A percentile compares a stretch with the other conserved stretches of the same genome.
Evolutionary conservation across 441 rosid species (phyloP).

Genomic region (Populus trichocarpa): DNA sequence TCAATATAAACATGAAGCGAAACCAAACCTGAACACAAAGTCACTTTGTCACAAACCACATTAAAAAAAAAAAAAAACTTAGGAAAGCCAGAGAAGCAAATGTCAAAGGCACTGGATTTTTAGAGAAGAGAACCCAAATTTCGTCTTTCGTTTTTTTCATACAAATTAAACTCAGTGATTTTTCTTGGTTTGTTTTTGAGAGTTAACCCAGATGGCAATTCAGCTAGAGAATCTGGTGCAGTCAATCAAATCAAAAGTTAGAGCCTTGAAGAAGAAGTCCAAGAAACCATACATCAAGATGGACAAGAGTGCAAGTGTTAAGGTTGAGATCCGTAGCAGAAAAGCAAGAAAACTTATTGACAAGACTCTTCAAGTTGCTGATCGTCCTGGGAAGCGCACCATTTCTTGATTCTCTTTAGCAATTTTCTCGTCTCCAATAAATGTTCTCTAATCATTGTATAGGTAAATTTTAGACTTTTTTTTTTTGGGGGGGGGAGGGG

Average conservation of each 20-base stretch:
- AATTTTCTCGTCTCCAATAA: background rate
- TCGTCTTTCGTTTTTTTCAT: background rate
- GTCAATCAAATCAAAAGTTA: slow-evolving; percentile 84
- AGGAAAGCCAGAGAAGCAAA: background rate
- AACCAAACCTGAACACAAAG: background rate
- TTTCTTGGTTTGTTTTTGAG: background rate
- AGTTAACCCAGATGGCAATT: slow-evolving; percentile 41
- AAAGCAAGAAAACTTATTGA: slow-evolving; percentile 75
- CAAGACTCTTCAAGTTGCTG: slow-evolving; percentile 79
- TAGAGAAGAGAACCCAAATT: background rate
- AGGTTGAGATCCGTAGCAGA: slow-evolving; percentile 86
- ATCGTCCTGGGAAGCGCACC: slow-evolving; percentile 62
- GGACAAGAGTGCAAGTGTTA: slow-evolving; percentile 91
- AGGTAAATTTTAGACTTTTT: background rate
- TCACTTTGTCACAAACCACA: background rate
- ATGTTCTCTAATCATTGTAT: background rate
- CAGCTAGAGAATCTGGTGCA: slow-evolving; percentile 71
- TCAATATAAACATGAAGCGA: slow-evolving; percentile 23
- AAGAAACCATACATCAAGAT: slow-evolving; percentile 75
- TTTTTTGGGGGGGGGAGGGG: too few relatives aligned
- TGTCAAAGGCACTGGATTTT: background rate
- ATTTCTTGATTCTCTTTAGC: slow-evolving; percentile 21
- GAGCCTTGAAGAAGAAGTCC: slow-evolving; percentile 52
- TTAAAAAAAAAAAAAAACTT: background rate
- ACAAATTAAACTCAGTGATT: background rate